A percentile compares a stretch with the other conserved stretches of the same genome.
Conservation (phyloP, 345 rosid species). For the Noccaea caerulescens region DNA sequence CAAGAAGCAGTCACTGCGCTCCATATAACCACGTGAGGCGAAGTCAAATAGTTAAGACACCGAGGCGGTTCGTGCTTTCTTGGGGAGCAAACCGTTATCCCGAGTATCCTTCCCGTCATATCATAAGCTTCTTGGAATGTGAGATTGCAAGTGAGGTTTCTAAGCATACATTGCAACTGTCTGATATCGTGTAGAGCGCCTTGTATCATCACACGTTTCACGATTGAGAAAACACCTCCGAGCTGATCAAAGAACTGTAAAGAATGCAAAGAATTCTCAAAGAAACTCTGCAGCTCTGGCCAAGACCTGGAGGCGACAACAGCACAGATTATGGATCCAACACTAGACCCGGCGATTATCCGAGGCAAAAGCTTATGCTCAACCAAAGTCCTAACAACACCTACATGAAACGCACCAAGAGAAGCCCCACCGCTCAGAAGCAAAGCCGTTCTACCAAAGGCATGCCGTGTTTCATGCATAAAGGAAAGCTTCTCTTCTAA, state of each 20-base stretch:
- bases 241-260: conserved; percentile 92
- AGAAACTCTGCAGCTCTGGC: conserved; percentile 95
- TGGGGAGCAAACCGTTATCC: conserved; percentile 95
- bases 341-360: conserved; percentile 95
- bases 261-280: conserved; percentile 79
- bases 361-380: conserved; percentile 91
- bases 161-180: conserved; percentile 86
- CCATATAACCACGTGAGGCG: conserved; percentile 99
- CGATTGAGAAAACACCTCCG: conserved; percentile 84
- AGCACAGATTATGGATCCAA: conserved; percentile 93
- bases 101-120: conserved; percentile 92
- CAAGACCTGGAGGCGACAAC: conserved; percentile 88
- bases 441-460: conserved; percentile 96
- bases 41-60: conserved; percentile 94
- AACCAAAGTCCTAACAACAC: conserved; percentile 89
- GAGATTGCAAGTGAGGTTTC: conserved; percentile 88
- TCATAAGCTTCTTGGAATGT: conserved; percentile 99
- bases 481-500: conserved; percentile 91
- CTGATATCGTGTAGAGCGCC: conserved; percentile 95
- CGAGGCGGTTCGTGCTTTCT: conserved; percentile 99
- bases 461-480: conserved; percentile 97
- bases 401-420: conserved; percentile 91
- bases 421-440: conserved; percentile 99
- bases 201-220: conserved; percentile 80
- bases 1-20: conserved; percentile 98